A percentile compares a stretch with the other conserved stretches of the same genome.
Evolutionary conservation across 371 early-diverging fungal species (phyloP).

Genomic region (Mucor lusitanicus): DNA sequence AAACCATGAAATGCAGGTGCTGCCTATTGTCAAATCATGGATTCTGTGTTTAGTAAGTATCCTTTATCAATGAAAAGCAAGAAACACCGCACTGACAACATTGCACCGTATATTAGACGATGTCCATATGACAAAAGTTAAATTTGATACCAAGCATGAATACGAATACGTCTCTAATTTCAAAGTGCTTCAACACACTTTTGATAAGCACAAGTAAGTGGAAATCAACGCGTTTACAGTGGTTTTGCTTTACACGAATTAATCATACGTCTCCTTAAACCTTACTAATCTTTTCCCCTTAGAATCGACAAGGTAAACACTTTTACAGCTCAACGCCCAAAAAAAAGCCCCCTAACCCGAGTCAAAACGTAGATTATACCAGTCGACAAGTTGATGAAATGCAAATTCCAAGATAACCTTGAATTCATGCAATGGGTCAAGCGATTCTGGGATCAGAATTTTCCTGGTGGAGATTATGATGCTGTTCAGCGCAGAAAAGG

Average conservation of each 20-base stretch:
- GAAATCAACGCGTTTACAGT: background rate
- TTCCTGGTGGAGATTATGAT: constrained; percentile 82
- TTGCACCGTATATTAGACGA: constrained; percentile 45
- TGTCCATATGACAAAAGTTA: constrained; percentile 82
- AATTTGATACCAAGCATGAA: constrained; percentile 89
- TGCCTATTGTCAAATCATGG: constrained; percentile 90
- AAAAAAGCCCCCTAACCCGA: background rate
- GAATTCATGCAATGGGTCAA: constrained; percentile 96
- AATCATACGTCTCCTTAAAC: background rate
- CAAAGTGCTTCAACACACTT: constrained; percentile 84
- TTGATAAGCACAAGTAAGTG: constrained; percentile 77
- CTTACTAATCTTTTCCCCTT: background rate
- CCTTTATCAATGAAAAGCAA: no score
- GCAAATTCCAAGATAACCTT: constrained; percentile 95
- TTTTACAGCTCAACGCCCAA: background rate
- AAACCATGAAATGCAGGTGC: constrained; percentile 58
- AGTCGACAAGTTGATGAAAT: constrained; percentile 83
- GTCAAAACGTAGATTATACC: constrained; percentile 63
- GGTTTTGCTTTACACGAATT: background rate
- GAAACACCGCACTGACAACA: background rate
- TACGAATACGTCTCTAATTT: constrained; percentile 92
- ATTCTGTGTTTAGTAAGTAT: constrained; percentile 78
- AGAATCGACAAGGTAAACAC: constrained; percentile 50
- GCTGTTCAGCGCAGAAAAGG: constrained; percentile 80
- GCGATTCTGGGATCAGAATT: constrained; percentile 83